Conservation (phyloP, 305 asterid species). For the Rubia balearica region DNA sequence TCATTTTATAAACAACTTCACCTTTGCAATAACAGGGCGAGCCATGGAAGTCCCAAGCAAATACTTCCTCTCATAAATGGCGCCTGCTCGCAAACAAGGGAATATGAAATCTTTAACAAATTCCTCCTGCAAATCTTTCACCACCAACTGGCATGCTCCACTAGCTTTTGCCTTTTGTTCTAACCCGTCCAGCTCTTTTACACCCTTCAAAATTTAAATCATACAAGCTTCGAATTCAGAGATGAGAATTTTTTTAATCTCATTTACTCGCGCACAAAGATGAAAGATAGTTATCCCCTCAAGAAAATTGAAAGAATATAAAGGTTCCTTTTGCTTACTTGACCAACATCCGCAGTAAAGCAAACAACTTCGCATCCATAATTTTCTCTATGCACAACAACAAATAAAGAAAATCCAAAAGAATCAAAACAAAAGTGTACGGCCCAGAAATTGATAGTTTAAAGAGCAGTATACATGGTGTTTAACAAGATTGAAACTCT, state of each 20-base stretch:
- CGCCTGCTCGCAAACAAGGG: slow-evolving; percentile 95
- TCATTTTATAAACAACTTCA: slow-evolving; percentile 20
- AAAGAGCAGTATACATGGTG: not conserved
- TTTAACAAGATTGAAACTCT: not conserved
- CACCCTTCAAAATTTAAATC: slow-evolving; percentile 41
- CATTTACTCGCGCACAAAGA: slow-evolving; percentile 1
- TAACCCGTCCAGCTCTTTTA: slow-evolving; percentile 85
- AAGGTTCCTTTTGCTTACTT: slow-evolving; percentile 45
- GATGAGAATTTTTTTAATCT: not conserved
- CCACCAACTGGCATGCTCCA: slow-evolving; percentile 92
- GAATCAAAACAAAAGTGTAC: not conserved
- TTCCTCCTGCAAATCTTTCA: slow-evolving; percentile 93
- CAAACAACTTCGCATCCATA: slow-evolving; percentile 98
- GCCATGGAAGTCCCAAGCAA: slow-evolving; percentile 98
- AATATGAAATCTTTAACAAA: slow-evolving; percentile 81
- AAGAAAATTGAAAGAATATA: not conserved
- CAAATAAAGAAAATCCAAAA: not conserved
- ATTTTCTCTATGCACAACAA: slow-evolving; percentile 62
- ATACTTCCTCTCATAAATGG: slow-evolving; percentile 90
- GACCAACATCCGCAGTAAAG: slow-evolving; percentile 98
- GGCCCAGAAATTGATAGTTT: too few species aligned
- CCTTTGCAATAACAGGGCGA: slow-evolving; percentile 98
- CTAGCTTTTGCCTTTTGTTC: slow-evolving; percentile 93
- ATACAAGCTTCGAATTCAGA: not conserved
- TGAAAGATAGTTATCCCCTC: not conserved